Evolutionary conservation across 1,284 basidiomycete species (phyloP), one percentile per base, ranked within the genome.

Genomic region (Naganishia albida): DNA sequence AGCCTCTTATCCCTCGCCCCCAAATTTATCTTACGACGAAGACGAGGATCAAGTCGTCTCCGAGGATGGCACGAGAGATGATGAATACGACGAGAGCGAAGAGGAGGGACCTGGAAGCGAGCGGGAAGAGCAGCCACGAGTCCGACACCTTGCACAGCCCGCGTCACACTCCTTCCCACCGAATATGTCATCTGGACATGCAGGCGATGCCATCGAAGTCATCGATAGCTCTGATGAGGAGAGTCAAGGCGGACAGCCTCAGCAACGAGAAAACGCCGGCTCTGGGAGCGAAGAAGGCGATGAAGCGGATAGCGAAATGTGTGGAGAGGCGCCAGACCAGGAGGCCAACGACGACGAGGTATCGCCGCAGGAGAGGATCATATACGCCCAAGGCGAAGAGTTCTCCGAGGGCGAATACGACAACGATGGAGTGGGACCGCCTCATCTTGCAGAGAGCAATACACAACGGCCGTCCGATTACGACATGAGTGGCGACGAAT

Each of bases 141-240:
- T 34, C n/a, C 38, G 7, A 6, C 44, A 50, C 7, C 13, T 20
- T 20, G 20, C 23, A 23, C 20, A 26, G 23, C 2, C 2, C 30
- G 34, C 30, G 13, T 44, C 40, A 3, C 15, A 26, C 20, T 2
- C 25, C 15, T 12, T 12, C 10, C 10, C n/a, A 15, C 10, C n/a
- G 2, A 15, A 10, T 18, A 20, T 16, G 8, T 25, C 57, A 18
- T 13, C 13, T 13, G 57, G 57, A 3, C 25, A 43, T 16, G 34
- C 25, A 44, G 40, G 26, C 39, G 10, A 56, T n/a, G 54, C 26
- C 15, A 56, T 56, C 42, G 54, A 56, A 28, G 39, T 56, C 26
- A n/a, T 18, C 23, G 54, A 56, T 28, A 28, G 30, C 16, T 56
- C 54, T 13, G 42, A 56, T 23, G 42, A 56, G 26, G 54, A 56